Conservation (phyloP, 2,329 filamentous ascomycete genomes). For the Trichoderma sp. region DNA sequence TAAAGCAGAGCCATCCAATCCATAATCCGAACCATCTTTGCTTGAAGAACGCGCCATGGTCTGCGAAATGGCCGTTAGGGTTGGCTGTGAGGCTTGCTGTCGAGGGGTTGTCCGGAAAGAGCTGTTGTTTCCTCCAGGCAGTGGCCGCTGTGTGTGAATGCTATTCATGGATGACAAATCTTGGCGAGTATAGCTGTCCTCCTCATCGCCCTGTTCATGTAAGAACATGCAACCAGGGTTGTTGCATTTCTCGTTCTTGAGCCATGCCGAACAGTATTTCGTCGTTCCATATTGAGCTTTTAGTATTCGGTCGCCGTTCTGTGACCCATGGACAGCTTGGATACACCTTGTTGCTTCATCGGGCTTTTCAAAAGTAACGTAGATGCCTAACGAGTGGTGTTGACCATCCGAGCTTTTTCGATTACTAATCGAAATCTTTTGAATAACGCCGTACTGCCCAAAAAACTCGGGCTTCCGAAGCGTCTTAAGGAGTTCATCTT, state of each 20-base stretch:
- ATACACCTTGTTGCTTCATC: conserved; percentile 90
- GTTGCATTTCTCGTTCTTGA: conserved; percentile 89
- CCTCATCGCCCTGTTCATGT: conserved; percentile 96
- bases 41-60: conserved; percentile 75
- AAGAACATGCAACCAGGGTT: conserved; percentile 98
- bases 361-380: conserved; percentile 95
- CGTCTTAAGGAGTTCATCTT: conserved; percentile 88
- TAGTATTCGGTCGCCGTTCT: conserved; percentile 82
- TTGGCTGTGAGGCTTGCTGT: conserved; percentile 43
- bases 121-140: conserved; percentile 49
- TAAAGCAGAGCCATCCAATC: conserved; percentile 81
- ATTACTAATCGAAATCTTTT: conserved; percentile 98
- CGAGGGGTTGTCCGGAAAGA: conserved; percentile 54
- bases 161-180: conserved; percentile 94
- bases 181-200: conserved; percentile 92
- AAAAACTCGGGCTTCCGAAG: conserved; percentile 91
- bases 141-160: conserved; percentile 71
- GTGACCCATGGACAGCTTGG: conserved; percentile 83
- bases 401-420: conserved; percentile 73
- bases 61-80: conserved; percentile 47
- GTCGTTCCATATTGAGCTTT: conserved; percentile 83
- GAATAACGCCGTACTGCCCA: conserved; percentile 95
- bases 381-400: conserved; percentile 89
- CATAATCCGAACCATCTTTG: conserved; percentile 69
- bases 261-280: conserved; percentile 96